Base-by-base conservation (phyloP, 768 basidiomycete genomes). In the Boletus vermiculosoides region DNA sequence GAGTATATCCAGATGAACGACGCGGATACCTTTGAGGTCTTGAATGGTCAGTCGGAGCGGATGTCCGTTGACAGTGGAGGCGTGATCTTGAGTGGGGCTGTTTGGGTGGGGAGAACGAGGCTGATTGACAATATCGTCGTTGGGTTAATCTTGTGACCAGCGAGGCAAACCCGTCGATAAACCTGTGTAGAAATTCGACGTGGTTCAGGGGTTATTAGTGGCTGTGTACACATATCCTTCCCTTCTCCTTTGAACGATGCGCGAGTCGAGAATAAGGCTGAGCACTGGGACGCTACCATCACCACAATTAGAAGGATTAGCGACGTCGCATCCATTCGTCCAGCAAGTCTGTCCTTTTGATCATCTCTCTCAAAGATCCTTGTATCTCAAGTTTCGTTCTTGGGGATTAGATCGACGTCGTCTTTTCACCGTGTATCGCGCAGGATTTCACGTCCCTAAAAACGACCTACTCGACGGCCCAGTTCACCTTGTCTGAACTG, bases 1-100 rank as follows among this genome's bases (percentile, higher is more conserved):
- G 94, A 98, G 67, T 98, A 98, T 67, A 73, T 99, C 61, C 86
- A 93, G 73, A 80, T 98, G 73, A 98, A 96, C 69, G 84, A 94
- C 66, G 78, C 87, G 42, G 77, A 83, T 25, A 87, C 83, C 47
- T 91, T 98, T 61, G 84, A 88, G 22, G 76, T 83, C 3, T 56
- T 95, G 25, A 74, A 77, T 47, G 57, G 71, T 16, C 63, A 57
- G 40, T 52, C 57, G 20, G 68, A 65, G 51, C 72, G 60, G 55
- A 61, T 61, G n/a, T 69, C 71, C 5, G 64, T 63, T 7, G 61
- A 66, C 15, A 50, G 68, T 58, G 68, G 70, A 58, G 20, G 67
- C 59, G 83, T 88, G 31, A 83, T 97, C 22, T 64, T 98, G 50
- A 96, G 93, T 58, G 94, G 93, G 2, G 94, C 92, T 30, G 66